These are phyloP conservation scores for Apiospora kogelbergensis DNA, from an alignment of 2,329 filamentous ascomycete species.

Conservation along the genomic window DNA sequence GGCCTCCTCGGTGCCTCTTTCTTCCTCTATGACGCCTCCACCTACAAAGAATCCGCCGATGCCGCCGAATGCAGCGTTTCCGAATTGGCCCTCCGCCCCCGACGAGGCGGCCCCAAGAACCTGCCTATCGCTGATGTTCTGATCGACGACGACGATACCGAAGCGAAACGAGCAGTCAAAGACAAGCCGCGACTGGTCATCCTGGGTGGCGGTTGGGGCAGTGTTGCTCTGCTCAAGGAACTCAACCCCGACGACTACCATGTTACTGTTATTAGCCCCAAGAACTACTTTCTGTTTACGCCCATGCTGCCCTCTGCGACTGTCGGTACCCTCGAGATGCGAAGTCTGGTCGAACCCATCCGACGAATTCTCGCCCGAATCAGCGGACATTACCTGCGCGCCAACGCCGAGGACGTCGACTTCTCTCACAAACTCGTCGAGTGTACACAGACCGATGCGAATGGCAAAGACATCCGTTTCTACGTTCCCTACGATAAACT, in stretches of 20 bases:
- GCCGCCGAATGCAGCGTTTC: conserved; percentile 80
- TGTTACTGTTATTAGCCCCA: conserved; percentile 89
- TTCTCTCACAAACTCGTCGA: conserved; percentile 92
- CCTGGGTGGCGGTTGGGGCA: conserved; percentile 92
- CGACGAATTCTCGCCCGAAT: conserved; percentile 77
- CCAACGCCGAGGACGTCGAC: conserved; percentile 82
- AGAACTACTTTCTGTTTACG: conserved; percentile 97
- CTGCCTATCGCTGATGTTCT: conserved; percentile 85
- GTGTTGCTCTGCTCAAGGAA: conserved; percentile 87
- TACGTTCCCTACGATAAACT: conserved; percentile 98
- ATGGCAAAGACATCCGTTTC: conserved; percentile 76
- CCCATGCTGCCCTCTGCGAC: conserved; percentile 97
- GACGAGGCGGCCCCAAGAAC: conserved; percentile 88
- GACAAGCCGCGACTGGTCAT: conserved; percentile 93
- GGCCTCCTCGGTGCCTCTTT: conserved; percentile 74
- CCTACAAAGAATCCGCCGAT: conserved; percentile 73
- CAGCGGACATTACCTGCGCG: conserved; percentile 86
- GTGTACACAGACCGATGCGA: conserved; percentile 68
- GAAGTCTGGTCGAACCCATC: conserved; percentile 91
- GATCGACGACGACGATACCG: conserved; percentile 83
- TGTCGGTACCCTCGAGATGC: conserved; percentile 87
- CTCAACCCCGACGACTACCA: conserved; percentile 91
- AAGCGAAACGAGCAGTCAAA: conserved; percentile 68
- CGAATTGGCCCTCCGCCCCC: conserved; percentile 76
- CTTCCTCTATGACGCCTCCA: conserved; percentile 91